A percentile compares a stretch with the other conserved stretches of the same genome.
These are phyloP conservation scores for Trichophyton equinum DNA, from an alignment of 2,329 filamentous ascomycete genomes.

Conservation along the genomic window DNA sequence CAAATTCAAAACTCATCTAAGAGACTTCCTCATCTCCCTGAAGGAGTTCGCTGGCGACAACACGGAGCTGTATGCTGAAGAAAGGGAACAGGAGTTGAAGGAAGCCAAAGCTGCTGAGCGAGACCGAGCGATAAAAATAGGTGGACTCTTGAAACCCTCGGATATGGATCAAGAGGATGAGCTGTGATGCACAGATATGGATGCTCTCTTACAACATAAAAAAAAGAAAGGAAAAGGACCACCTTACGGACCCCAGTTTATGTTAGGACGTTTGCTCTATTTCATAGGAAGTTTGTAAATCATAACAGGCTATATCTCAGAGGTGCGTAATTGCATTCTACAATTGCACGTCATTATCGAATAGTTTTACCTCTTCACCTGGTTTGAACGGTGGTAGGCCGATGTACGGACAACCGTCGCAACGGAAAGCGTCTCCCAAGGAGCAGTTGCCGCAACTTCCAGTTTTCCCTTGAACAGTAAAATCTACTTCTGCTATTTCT, in stretches of 20 bases:
- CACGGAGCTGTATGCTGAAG: slow-evolving; percentile 80
- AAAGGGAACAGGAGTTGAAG: slow-evolving; percentile 82
- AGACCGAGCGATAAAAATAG: slow-evolving; percentile 86
- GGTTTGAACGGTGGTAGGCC: slow-evolving; percentile 93
- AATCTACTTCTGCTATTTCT: slow-evolving; percentile 83
- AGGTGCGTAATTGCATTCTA: slow-evolving; percentile 26
- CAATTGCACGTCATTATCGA: slow-evolving; percentile 78
- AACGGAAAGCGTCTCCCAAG: slow-evolving; percentile 77
- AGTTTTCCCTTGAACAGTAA: slow-evolving; percentile 93
- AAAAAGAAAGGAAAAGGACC: not conserved
- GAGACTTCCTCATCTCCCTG: slow-evolving; percentile 92
- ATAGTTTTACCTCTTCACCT: slow-evolving; percentile 78
- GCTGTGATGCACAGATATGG: slow-evolving; percentile 32
- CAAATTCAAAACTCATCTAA: slow-evolving; percentile 89
- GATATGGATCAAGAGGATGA: slow-evolving; percentile 81
- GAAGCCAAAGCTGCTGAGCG: slow-evolving; percentile 80
- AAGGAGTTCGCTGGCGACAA: slow-evolving; percentile 97
- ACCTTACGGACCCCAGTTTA: not conserved
- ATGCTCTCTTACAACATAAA: not conserved
- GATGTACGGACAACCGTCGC: slow-evolving; percentile 67
- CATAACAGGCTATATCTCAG: not conserved
- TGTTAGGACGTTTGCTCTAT: not conserved
- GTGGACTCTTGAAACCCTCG: slow-evolving; percentile 91
- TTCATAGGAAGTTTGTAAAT: not conserved
- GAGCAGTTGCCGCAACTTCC: slow-evolving; percentile 92